Percentiles rank a stretch among this genome's conserved stretches.
Conservation (phyloP, 2,329 filamentous ascomycete genomes). For the Trichocomaceae sp. region DNA sequence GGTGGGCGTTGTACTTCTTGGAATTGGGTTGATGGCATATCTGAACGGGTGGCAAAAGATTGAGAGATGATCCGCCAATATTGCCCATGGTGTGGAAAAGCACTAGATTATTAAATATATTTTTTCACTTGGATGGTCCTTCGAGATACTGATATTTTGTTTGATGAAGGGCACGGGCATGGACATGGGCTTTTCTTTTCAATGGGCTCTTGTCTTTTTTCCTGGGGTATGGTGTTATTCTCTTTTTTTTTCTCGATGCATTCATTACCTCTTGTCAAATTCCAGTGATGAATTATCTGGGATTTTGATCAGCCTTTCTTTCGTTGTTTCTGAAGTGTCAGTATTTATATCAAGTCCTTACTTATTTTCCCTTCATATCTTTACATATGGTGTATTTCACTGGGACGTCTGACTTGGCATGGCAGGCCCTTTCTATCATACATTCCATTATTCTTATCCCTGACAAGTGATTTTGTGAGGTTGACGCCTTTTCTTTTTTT, state of each 20-base stretch:
- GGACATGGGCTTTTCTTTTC: conserved; percentile 13
- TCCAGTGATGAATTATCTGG: conserved; percentile 25
- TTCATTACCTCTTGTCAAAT: conserved; percentile 9
- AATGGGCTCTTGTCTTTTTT: conserved; percentile 14
- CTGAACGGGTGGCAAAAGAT: conserved; percentile 71
- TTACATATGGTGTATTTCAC: neutral
- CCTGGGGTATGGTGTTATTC: conserved; percentile 17
- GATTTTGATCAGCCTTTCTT: conserved; percentile 1
- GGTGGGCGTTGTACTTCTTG: conserved; percentile 72
- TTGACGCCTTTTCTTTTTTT: neutral
- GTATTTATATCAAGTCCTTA: neutral
- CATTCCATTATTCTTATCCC: neutral
- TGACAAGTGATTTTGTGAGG: neutral
- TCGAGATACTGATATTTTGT: neutral
- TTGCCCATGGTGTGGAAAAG: conserved; percentile 1
- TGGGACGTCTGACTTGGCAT: neutral
- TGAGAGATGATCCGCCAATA: conserved; percentile 34
- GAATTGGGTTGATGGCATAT: conserved; percentile 79
- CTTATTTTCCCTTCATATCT: neutral
- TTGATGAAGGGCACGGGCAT: conserved; percentile 1
- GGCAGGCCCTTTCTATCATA: neutral
- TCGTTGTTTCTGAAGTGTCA: neutral
- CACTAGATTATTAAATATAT: neutral
- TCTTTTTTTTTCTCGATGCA: conserved; percentile 15
- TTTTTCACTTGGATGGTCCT: neutral